Conservation (phyloP, 805 yeast genomes). For the Candida cerambycidarum region DNA sequence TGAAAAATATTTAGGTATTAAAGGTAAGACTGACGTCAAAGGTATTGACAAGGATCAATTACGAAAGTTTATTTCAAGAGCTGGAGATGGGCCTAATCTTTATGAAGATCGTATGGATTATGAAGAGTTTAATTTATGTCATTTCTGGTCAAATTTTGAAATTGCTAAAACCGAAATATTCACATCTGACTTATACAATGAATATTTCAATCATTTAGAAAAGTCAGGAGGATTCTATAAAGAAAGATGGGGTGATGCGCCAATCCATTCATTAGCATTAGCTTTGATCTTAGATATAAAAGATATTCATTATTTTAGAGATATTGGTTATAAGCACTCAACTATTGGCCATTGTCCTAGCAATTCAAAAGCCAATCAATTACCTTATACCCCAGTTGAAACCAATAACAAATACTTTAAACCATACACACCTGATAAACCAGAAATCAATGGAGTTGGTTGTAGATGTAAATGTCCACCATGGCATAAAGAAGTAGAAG, state of each 20-base stretch:
- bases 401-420: conserved; percentile 11
- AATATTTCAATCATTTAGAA: conserved; percentile 70
- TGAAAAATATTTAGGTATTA: conserved; percentile 19
- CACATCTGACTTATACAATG: conserved; percentile 60
- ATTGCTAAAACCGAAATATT: conserved; percentile 82
- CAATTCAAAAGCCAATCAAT: conserved; percentile 51
- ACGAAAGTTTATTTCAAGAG: conserved; percentile 36
- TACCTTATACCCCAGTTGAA: conserved; percentile 39
- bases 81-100: conserved; percentile 28
- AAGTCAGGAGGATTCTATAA: conserved; percentile 76
- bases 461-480: conserved; percentile 83
- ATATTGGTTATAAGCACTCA: conserved; percentile 86
- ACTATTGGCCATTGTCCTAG: conserved; percentile 80
- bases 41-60: conserved; percentile 30
- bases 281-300: conserved; percentile 68
- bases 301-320: conserved; percentile 87
- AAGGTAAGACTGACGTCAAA: conserved; percentile 22
- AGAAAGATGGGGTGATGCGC: conserved; percentile 98
- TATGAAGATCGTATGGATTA: conserved; percentile 60
- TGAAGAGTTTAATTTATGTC: conserved; percentile 75
- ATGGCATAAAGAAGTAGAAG: conserved; percentile 52
- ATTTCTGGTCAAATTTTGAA: conserved; percentile 93
- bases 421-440: conserved; percentile 30
- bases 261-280: conserved; percentile 84
- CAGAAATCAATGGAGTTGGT: conserved; percentile 57